These are phyloP conservation scores for Calocybe indica DNA, from an alignment of 768 basidiomycete species.

Conservation along the genomic window DNA sequence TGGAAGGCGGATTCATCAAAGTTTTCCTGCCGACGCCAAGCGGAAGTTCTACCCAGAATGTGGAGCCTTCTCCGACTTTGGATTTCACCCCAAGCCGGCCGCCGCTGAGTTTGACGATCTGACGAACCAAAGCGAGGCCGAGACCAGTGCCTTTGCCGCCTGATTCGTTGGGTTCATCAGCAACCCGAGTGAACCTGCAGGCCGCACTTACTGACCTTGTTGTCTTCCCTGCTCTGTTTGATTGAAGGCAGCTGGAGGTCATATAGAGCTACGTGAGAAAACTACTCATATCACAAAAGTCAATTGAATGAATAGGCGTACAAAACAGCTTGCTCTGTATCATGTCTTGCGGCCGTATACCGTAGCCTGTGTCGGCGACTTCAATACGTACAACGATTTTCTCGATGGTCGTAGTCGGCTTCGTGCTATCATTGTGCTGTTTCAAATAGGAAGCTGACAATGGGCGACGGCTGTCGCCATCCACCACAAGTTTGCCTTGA, in stretches of 20 bases:
- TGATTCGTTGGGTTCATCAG: constrained; percentile 10
- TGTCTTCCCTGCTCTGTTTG: constrained; percentile 73
- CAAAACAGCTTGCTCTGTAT: constrained; percentile 66
- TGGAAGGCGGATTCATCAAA: constrained; percentile 15
- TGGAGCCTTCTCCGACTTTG: constrained; percentile 65
- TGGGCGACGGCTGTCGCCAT: constrained; percentile 23
- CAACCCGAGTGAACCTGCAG: constrained; percentile 1
- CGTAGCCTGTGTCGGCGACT: constrained; percentile 67
- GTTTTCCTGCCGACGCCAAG: constrained; percentile 66
- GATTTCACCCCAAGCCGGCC: constrained; percentile 69
- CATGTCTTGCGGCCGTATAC: constrained; percentile 53
- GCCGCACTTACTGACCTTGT: constrained; percentile 36
- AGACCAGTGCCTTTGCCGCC: constrained; percentile 69
- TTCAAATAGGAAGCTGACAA: constrained; percentile 35
- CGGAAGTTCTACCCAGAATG: constrained; percentile 85
- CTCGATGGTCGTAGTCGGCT: constrained; percentile 37
- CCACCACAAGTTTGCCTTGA: constrained; percentile 9
- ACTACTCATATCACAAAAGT: background rate
- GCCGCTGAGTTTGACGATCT: constrained; percentile 71
- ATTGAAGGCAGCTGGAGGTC: constrained; percentile 56
- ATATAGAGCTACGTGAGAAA: no score
- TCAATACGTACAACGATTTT: constrained; percentile 81
- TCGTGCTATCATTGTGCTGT: constrained; percentile 44
- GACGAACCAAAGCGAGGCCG: constrained; percentile 70
- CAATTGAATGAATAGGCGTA: constrained; percentile 23